Percentiles rank a stretch among this genome's conserved stretches.
phyloP scores from a whole-genome alignment of 148 eudicot genomes.

The Polygonum aviculare region DNA sequence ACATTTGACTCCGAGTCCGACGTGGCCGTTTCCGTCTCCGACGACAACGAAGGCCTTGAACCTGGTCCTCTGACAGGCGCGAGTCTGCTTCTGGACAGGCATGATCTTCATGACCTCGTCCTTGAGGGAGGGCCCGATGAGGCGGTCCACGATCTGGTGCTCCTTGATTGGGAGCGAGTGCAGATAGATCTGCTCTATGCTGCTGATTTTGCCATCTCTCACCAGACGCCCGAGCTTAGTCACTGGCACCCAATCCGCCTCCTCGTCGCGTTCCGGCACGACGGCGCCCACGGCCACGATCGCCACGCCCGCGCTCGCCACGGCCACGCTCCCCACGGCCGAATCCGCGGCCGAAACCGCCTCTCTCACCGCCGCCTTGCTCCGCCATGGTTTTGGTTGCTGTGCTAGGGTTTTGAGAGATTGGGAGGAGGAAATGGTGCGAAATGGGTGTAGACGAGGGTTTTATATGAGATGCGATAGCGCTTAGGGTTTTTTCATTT shows the following conservation, averaged over 20 bases:
- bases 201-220: conserved; percentile 39
- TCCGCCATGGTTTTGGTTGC: conserved; percentile 37
- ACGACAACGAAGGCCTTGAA: conserved; percentile 92
- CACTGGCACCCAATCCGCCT: conserved; percentile 69
- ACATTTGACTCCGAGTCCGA: conserved; percentile 77
- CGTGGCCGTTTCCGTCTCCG: conserved; percentile 67
- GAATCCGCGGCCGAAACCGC: conserved; percentile 29
- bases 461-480: not conserved
- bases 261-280: conserved; percentile 55
- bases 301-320: conserved; percentile 35
- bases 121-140: conserved; percentile 42
- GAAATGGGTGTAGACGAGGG: not conserved
- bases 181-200: conserved; percentile 67
- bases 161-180: conserved; percentile 82
- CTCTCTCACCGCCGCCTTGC: conserved; percentile 46
- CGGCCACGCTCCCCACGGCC: conserved; percentile 52
- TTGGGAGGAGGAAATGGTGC: not conserved
- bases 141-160: conserved; percentile 57
- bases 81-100: conserved; percentile 93
- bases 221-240: conserved; percentile 77
- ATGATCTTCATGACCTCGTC: conserved; percentile 96
- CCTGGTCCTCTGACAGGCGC: conserved; percentile 79
- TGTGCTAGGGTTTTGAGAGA: conserved; percentile 14
- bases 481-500: no score
- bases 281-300: conserved; percentile 53